These are phyloP conservation scores for Pythium apleroticum DNA, from an alignment of 352 stramenopile genomes.

Conservation along the genomic window DNA sequence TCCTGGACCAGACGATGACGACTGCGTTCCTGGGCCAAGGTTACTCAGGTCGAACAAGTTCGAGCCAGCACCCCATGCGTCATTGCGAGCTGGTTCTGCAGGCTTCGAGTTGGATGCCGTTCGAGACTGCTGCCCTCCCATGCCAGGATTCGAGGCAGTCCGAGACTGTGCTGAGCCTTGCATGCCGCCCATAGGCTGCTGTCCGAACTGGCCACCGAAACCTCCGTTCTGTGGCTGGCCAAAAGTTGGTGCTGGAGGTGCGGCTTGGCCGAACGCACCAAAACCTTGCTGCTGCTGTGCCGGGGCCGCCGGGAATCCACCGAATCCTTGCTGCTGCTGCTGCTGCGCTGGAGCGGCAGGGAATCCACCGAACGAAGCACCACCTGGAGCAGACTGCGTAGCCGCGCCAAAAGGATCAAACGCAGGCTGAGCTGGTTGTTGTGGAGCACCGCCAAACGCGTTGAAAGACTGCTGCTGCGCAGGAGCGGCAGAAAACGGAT, in stretches of 20 bases:
- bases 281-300: constrained; percentile 44
- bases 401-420: constrained; percentile 66
- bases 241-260: constrained; percentile 20
- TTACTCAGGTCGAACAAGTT: constrained; percentile 83
- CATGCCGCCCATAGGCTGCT: constrained; percentile 46
- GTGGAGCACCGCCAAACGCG: constrained; percentile 46
- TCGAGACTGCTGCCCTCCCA: constrained; percentile 33
- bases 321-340: constrained; percentile 31
- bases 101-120: constrained; percentile 57
- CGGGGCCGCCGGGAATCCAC: constrained; percentile 10
- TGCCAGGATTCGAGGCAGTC: constrained; percentile 26
- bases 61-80: constrained; percentile 79
- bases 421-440: constrained; percentile 37
- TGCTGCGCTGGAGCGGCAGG: constrained; percentile 20
- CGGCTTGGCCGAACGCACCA: constrained; percentile 42
- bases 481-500: constrained; percentile 58
- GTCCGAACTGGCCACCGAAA: constrained; percentile 25
- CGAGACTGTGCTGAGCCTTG: constrained; percentile 25
- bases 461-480: constrained; percentile 43
- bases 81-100: constrained; percentile 60
- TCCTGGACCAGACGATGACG: constrained; percentile 14
- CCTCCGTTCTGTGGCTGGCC: constrained; percentile 30
- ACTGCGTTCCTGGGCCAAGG: constrained; percentile 34
- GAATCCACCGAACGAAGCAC: constrained; percentile 48
- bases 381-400: constrained; percentile 26